phyloP scores from a whole-genome alignment of 306 rosid species.

The Cicer chorassanicum region DNA sequence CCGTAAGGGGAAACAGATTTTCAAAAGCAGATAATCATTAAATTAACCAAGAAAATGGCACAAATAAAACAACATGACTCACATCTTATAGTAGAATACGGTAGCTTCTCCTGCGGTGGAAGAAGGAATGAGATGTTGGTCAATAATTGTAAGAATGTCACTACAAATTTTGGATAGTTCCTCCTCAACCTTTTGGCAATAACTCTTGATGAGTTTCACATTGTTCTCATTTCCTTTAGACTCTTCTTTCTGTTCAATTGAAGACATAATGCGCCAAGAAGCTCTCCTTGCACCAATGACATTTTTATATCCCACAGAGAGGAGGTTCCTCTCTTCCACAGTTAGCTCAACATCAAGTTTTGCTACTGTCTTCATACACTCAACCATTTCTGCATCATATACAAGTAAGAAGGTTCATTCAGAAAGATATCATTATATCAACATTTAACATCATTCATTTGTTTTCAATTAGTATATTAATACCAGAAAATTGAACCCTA shows the following conservation, averaged over 20 bases:
- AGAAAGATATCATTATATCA: background rate
- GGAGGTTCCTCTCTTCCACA: conserved; percentile 96
- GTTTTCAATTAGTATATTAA: background rate
- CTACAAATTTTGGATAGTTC: conserved; percentile 81
- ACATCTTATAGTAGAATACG: conserved; percentile 95
- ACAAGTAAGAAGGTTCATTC: conserved; percentile 3
- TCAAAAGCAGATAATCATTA: background rate
- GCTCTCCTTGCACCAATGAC: conserved; percentile 94
- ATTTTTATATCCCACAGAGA: conserved; percentile 94
- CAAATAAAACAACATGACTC: conserved; percentile 45
- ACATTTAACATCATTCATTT: background rate
- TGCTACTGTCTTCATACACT: conserved; percentile 85
- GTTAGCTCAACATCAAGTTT: conserved; percentile 83
- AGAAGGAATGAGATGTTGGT: conserved; percentile 77
- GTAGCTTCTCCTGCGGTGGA: conserved; percentile 85
- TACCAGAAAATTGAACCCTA: background rate
- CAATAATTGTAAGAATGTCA: conserved; percentile 83
- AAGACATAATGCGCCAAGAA: conserved; percentile 97
- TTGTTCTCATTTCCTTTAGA: conserved; percentile 80
- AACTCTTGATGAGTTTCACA: conserved; percentile 74
- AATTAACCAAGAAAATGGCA: conserved; percentile 16
- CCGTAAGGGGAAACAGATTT: conserved; percentile 9
- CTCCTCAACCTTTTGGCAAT: conserved; percentile 86
- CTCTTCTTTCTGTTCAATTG: conserved; percentile 96
- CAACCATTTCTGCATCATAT: conserved; percentile 82